These are phyloP conservation scores for Claviceps cyperi DNA, from an alignment of 2,329 filamentous ascomycete genomes.

Conservation along the genomic window DNA sequence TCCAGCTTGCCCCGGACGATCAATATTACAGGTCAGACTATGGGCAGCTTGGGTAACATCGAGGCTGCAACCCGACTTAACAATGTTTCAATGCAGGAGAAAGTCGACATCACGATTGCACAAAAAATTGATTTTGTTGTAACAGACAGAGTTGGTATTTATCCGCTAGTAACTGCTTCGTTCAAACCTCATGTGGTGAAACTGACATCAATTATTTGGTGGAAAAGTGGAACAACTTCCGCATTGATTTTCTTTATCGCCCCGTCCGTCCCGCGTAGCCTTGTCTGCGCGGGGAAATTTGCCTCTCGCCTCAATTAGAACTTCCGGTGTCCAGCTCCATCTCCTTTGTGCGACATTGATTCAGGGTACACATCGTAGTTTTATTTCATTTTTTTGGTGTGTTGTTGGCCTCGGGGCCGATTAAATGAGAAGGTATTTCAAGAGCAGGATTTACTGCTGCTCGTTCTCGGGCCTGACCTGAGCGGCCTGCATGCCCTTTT, in stretches of 20 bases:
- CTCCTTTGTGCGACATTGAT: neutral
- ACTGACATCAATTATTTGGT: constrained; percentile 3
- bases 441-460: neutral
- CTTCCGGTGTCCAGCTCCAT: neutral
- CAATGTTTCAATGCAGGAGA: no score
- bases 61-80: no score
- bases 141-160: constrained; percentile 3
- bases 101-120: neutral
- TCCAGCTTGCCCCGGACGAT: no score
- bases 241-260: neutral
- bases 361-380: neutral
- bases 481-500: constrained; percentile 9
- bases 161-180: constrained; percentile 3
- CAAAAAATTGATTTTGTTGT: neutral
- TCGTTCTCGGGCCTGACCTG: constrained; percentile 13
- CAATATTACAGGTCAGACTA: no score
- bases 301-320: neutral
- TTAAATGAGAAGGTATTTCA: neutral
- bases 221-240: constrained; percentile 3
- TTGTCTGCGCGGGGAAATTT: neutral
- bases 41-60: no score
- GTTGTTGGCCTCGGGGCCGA: neutral
- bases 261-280: neutral
- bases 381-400: neutral
- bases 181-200: constrained; percentile 1